Evolutionary conservation across 2,329 filamentous ascomycete genomes (phyloP).

Genomic region (Penicillium italicum): DNA sequence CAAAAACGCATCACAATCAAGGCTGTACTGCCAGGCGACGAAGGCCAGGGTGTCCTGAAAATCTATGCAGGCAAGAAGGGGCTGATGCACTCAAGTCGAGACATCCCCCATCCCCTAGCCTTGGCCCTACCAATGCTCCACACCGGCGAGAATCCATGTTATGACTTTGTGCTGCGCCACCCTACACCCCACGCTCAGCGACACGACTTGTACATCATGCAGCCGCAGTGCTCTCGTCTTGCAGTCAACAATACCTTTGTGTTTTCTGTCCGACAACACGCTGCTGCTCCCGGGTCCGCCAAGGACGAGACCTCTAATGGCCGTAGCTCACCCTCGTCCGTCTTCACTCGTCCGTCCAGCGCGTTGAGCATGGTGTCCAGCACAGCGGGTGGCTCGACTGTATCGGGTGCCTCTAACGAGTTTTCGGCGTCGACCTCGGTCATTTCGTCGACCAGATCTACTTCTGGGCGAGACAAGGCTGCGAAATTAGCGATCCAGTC

Average conservation of each 20-base stretch:
- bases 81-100: slow-evolving; percentile 94
- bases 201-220: slow-evolving; percentile 93
- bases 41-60: slow-evolving; percentile 82
- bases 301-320: slow-evolving; percentile 40
- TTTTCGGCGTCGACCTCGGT: slow-evolving; percentile 49
- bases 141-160: slow-evolving; percentile 85
- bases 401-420: slow-evolving; percentile 43
- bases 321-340: slow-evolving; percentile 47
- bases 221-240: slow-evolving; percentile 85
- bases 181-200: slow-evolving; percentile 96
- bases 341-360: slow-evolving; percentile 53
- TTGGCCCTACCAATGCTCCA: slow-evolving; percentile 88
- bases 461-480: slow-evolving; percentile 61
- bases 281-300: slow-evolving; percentile 55
- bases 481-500: slow-evolving; percentile 95
- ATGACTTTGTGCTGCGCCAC: slow-evolving; percentile 88
- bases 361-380: slow-evolving; percentile 60
- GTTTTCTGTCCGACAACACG: slow-evolving; percentile 91
- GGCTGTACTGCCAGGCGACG: slow-evolving; percentile 83
- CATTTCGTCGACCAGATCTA: slow-evolving; percentile 48
- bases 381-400: slow-evolving; percentile 51
- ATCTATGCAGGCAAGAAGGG: slow-evolving; percentile 92
- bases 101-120: slow-evolving; percentile 88
- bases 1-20: slow-evolving; percentile 92
- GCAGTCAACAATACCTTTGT: slow-evolving; percentile 97